A percentile compares a stretch with the other conserved stretches of the same genome.
These are phyloP conservation scores for Bullera alba DNA, from an alignment of 768 basidiomycete species.

Conservation along the genomic window DNA sequence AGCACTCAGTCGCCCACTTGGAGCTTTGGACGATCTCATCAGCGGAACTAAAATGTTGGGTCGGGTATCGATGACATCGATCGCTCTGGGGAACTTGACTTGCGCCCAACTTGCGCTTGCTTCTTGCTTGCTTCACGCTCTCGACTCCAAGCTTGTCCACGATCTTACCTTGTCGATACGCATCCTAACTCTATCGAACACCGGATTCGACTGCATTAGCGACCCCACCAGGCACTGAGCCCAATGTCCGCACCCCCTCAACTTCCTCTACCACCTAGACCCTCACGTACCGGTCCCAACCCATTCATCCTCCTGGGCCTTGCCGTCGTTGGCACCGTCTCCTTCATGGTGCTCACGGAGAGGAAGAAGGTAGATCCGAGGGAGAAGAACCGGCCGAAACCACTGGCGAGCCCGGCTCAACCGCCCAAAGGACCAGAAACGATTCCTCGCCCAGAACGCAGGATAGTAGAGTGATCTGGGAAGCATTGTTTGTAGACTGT, in stretches of 20 bases:
- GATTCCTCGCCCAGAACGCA: not conserved
- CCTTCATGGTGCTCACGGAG: constrained; percentile 27
- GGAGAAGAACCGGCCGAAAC: constrained; percentile 12
- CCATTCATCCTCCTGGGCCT: constrained; percentile 32
- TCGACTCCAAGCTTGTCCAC: no score
- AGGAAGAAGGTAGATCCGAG: constrained; percentile 16
- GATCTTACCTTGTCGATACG: no score
- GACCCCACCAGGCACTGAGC: no score
- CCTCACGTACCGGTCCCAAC: constrained; percentile 31
- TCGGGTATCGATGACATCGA: no score
- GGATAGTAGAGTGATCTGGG: not conserved
- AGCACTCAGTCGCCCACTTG: no score
- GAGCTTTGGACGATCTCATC: no score
- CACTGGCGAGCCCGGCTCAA: not conserved
- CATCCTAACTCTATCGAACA: no score
- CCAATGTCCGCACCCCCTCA: constrained; percentile 3
- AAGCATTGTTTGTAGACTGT: not conserved
- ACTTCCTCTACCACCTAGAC: not conserved
- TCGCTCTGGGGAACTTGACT: no score
- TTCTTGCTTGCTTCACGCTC: no score
- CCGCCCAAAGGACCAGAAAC: not conserved
- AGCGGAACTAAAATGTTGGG: no score
- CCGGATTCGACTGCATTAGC: no score
- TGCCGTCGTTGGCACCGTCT: constrained; percentile 17
- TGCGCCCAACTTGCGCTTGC: no score